Conservation (phyloP, 2,329 filamentous ascomycete genomes). For the Microdochium nivale region DNA sequence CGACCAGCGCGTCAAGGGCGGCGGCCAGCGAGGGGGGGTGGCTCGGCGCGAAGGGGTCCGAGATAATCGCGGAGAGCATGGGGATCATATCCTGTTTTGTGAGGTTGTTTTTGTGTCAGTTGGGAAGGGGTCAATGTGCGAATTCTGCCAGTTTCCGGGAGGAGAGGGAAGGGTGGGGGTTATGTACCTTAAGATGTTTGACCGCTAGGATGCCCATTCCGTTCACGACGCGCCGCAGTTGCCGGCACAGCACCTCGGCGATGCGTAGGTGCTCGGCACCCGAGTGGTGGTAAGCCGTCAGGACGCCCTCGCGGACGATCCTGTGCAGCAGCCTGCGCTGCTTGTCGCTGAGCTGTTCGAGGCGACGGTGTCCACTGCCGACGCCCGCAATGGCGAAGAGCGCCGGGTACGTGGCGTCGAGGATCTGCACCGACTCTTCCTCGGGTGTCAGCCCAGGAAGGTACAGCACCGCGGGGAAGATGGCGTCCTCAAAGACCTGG, state of each 20-base stretch:
- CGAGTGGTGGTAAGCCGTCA: slow-evolving; percentile 49
- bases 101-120: not conserved
- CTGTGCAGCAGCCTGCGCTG: slow-evolving; percentile 39
- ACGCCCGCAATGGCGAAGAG: slow-evolving; percentile 47
- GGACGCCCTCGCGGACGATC: slow-evolving; percentile 45
- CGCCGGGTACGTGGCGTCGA: slow-evolving; percentile 57
- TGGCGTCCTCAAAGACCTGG: slow-evolving; percentile 58
- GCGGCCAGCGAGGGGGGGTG: slow-evolving; percentile 44
- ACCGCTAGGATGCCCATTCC: slow-evolving; percentile 53
- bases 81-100: slow-evolving; percentile 53
- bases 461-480: slow-evolving; percentile 65
- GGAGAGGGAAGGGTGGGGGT: slow-evolving; percentile 15
- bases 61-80: slow-evolving; percentile 54
- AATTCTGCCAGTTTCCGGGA: not conserved
- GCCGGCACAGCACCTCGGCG: slow-evolving; percentile 43
- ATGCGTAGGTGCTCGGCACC: slow-evolving; percentile 48
- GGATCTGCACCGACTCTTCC: slow-evolving; percentile 55
- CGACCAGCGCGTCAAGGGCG: slow-evolving; percentile 43
- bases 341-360: not conserved
- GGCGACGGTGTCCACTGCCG: not conserved
- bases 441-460: slow-evolving; percentile 72
- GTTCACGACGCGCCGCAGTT: slow-evolving; percentile 39
- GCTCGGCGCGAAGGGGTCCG: slow-evolving; percentile 57
- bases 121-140: not conserved
- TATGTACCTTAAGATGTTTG: slow-evolving; percentile 57